These are phyloP conservation scores for Letharia columbiana DNA, from an alignment of 495 filamentous ascomycete genomes.

Conservation along the genomic window DNA sequence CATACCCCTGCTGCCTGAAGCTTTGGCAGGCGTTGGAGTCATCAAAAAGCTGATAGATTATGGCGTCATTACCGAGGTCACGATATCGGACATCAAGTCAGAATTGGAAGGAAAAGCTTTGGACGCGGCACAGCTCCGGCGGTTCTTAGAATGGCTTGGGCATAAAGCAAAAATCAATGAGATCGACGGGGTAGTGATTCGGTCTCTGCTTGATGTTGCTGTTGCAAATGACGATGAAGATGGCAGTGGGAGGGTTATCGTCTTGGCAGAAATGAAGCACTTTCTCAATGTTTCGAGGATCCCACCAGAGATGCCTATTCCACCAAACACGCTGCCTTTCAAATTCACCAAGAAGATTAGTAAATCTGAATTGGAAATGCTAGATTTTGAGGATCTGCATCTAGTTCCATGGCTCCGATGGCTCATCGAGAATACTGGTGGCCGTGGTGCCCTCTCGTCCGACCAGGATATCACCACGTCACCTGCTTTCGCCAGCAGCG, in stretches of 20 bases:
- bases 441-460: slow-evolving; percentile 34
- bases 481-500: slow-evolving; percentile 63
- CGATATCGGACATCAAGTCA: slow-evolving; percentile 70
- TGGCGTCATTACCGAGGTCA: slow-evolving; percentile 74
- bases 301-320: slow-evolving; percentile 71
- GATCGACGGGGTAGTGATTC: slow-evolving; percentile 53
- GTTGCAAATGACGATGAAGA: slow-evolving; percentile 68
- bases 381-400: slow-evolving; percentile 77
- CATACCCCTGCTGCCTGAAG: slow-evolving; percentile 79
- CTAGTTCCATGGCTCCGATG: slow-evolving; percentile 76
- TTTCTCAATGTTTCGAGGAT: slow-evolving; percentile 69
- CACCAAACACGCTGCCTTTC: slow-evolving; percentile 75
- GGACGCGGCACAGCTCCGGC: slow-evolving; percentile 57
- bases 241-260: slow-evolving; percentile 56
- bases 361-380: slow-evolving; percentile 56
- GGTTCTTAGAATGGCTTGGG: slow-evolving; percentile 77
- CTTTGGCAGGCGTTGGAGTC: slow-evolving; percentile 59
- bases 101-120: slow-evolving; percentile 74
- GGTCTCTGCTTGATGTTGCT: slow-evolving; percentile 65
- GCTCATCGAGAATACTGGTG: slow-evolving; percentile 55
- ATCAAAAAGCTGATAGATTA: slow-evolving; percentile 68
- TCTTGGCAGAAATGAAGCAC: slow-evolving; percentile 62
- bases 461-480: slow-evolving; percentile 59
- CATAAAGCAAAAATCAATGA: slow-evolving; percentile 57
- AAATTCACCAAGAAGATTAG: slow-evolving; percentile 57